These are phyloP conservation scores for Termitomyces bulborhizus DNA, from an alignment of 768 basidiomycete genomes.

Conservation along the genomic window DNA sequence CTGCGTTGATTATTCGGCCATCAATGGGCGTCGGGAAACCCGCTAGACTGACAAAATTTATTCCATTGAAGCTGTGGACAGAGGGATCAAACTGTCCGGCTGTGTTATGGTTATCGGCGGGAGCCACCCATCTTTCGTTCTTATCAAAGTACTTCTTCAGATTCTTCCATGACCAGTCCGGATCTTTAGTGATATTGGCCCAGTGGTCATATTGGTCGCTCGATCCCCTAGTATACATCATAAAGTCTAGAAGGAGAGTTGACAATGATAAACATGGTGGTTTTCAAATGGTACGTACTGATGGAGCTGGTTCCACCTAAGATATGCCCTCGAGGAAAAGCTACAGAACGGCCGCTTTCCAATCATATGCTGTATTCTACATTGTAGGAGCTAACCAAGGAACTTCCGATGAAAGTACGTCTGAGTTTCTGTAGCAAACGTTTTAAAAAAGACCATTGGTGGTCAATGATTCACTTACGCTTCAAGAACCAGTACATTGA, in stretches of 20 bases:
- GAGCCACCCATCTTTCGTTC: slow-evolving; percentile 21
- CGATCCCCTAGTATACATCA: slow-evolving; percentile 20
- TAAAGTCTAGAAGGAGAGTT: slow-evolving; percentile 8
- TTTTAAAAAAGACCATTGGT: neutral
- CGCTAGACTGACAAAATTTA: slow-evolving; percentile 18
- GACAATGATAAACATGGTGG: neutral
- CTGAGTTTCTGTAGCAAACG: neutral
- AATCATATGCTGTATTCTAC: slow-evolving; percentile 18
- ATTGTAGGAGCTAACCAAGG: slow-evolving; percentile 12
- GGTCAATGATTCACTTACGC: slow-evolving; percentile 5
- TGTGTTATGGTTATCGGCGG: slow-evolving; percentile 25
- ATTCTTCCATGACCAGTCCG: slow-evolving; percentile 27
- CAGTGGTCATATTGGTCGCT: slow-evolving; percentile 24
- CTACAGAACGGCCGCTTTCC: slow-evolving; percentile 23
- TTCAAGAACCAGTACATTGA: slow-evolving; percentile 14
- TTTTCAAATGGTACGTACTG: slow-evolving; percentile 15
- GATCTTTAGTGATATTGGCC: slow-evolving; percentile 21
- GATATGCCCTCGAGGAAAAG: slow-evolving; percentile 22
- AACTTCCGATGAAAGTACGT: slow-evolving; percentile 1
- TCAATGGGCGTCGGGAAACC: slow-evolving; percentile 18
- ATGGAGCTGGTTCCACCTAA: slow-evolving; percentile 27
- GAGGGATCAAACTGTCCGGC: slow-evolving; percentile 25
- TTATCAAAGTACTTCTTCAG: slow-evolving; percentile 19
- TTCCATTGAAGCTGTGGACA: slow-evolving; percentile 5
- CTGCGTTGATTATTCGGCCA: slow-evolving; percentile 11